Conservation (phyloP, 164 flowering plant genomes). For the Umbilicus rupestris region DNA sequence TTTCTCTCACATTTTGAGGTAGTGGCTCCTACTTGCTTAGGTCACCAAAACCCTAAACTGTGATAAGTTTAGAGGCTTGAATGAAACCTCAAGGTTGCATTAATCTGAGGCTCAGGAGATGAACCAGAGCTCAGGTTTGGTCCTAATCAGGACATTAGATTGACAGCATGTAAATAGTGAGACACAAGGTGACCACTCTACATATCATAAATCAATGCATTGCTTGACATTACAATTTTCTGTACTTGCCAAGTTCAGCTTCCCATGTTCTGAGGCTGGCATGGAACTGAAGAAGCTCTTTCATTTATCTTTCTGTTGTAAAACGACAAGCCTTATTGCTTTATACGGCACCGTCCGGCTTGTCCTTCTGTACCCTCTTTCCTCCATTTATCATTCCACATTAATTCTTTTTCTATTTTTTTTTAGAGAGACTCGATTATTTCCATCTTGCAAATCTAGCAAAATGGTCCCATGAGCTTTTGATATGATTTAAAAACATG, state of each 20-base stretch:
- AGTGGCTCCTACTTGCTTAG: background rate
- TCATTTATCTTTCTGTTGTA: background rate
- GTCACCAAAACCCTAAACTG: too few relatives aligned
- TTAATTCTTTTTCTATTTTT: background rate
- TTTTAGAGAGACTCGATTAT: too few relatives aligned
- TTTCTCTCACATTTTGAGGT: background rate
- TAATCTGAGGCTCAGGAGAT: background rate
- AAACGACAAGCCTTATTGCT: background rate
- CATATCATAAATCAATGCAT: background rate
- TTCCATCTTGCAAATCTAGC: background rate
- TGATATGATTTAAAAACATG: background rate
- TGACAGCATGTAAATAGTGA: slow-evolving; percentile 1
- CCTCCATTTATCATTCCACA: background rate
- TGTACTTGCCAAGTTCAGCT: too few relatives aligned
- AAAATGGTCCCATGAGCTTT: background rate
- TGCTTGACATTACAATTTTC: too few relatives aligned
- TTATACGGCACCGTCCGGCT: slow-evolving; percentile 6
- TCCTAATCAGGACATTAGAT: background rate
- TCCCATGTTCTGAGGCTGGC: slow-evolving; percentile 4
- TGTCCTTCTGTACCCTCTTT: background rate
- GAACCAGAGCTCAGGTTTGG: background rate
- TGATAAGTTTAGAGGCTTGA: too few relatives aligned
- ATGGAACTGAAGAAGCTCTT: background rate
- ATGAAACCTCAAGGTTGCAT: background rate
- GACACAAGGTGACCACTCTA: background rate